Evolutionary conservation across 495 filamentous ascomycete genomes (phyloP).

Genomic region (Durotheca rogersii): DNA sequence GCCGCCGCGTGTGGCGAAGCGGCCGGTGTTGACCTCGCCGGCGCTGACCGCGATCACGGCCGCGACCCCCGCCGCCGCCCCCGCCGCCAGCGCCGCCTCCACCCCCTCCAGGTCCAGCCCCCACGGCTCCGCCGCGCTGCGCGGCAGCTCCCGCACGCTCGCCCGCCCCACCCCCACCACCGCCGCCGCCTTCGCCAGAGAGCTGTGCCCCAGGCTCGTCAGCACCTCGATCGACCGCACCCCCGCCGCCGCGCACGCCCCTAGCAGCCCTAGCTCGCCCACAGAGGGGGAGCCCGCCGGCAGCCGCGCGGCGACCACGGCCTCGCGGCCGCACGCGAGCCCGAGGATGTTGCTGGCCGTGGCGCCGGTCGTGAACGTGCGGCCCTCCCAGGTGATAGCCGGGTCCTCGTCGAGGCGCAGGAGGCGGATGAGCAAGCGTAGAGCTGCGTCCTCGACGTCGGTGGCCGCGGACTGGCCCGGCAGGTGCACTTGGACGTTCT

Average conservation of each 20-base stretch:
- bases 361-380: slow-evolving; percentile 86
- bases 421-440: slow-evolving; percentile 68
- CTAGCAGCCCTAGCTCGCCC: slow-evolving; percentile 67
- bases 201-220: slow-evolving; percentile 80
- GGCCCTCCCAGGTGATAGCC: slow-evolving; percentile 52
- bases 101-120: slow-evolving; percentile 63
- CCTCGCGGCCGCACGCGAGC: slow-evolving; percentile 74
- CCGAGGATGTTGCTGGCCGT: slow-evolving; percentile 85
- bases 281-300: no score
- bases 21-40: slow-evolving; percentile 89
- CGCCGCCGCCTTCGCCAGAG: slow-evolving; percentile 77
- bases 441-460: slow-evolving; percentile 68
- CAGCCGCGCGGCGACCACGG: slow-evolving; percentile 51
- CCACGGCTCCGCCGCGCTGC: slow-evolving; percentile 57
- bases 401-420: slow-evolving; percentile 54
- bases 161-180: slow-evolving; percentile 75
- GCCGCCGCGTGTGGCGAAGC: slow-evolving; percentile 65
- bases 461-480: slow-evolving; percentile 71
- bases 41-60: slow-evolving; percentile 78
- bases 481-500: slow-evolving; percentile 85
- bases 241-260: slow-evolving; percentile 62
- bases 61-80: slow-evolving; percentile 66
- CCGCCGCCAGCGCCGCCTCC: slow-evolving; percentile 57
- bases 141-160: slow-evolving; percentile 60
- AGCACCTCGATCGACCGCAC: slow-evolving; percentile 71